Evolutionary conservation across 2,329 filamentous ascomycete species (phyloP).

Genomic region (Hawksworthiomyces lignivorus): DNA sequence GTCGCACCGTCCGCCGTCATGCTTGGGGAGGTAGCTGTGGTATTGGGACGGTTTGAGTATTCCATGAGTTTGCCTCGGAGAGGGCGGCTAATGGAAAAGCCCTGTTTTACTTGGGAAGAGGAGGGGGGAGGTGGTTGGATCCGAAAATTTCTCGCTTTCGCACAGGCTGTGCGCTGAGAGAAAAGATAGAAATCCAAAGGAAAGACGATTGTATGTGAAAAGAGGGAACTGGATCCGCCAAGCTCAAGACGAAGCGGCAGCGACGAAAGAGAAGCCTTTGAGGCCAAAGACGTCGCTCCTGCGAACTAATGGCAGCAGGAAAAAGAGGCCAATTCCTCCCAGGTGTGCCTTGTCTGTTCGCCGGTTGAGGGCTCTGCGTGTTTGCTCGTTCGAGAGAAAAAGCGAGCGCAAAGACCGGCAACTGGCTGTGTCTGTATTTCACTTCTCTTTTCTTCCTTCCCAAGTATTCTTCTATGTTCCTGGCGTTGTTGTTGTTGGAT

Average conservation of each 20-base stretch:
- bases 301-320: conserved; percentile 9
- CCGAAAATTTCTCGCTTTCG: too few relatives aligned
- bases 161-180: too few relatives aligned
- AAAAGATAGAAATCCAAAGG: background rate
- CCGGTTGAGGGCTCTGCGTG: conserved; percentile 3
- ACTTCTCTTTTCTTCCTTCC: background rate
- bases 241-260: background rate
- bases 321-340: too few relatives aligned
- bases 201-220: background rate
- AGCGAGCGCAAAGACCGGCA: conserved; percentile 4
- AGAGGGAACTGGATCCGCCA: background rate
- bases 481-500: too few relatives aligned
- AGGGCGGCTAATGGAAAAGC: background rate
- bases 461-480: conserved; percentile 1
- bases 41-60: too few relatives aligned
- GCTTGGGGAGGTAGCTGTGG: conserved; percentile 2
- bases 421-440: background rate
- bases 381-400: too few relatives aligned
- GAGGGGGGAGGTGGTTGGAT: background rate
- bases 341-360: too few relatives aligned
- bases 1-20: conserved; percentile 20
- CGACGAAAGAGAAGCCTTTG: background rate
- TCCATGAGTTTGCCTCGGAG: conserved; percentile 11
- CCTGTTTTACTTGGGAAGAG: background rate
- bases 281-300: conserved; percentile 3